Conservation (phyloP, 2,329 filamentous ascomycete species). For the Blastomyces silverae region DNA sequence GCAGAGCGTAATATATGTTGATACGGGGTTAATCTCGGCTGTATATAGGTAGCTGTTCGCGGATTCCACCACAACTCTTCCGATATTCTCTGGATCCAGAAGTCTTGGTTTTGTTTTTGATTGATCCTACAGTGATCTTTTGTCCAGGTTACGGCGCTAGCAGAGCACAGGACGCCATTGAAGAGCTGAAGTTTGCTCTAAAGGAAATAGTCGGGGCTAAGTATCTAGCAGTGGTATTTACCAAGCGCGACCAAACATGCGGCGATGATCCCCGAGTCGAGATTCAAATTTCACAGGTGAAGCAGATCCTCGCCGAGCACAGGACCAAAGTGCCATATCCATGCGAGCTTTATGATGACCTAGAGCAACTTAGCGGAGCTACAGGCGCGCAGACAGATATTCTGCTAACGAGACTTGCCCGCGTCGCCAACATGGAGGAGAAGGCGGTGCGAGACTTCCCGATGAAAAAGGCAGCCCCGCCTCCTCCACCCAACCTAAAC, state of each 20-base stretch:
- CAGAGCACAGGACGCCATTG: neutral
- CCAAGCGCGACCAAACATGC: constrained; percentile 7
- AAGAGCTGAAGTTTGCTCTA: constrained; percentile 8
- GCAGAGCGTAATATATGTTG: neutral
- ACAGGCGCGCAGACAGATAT: constrained; percentile 15
- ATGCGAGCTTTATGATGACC: constrained; percentile 16
- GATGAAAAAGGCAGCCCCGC: neutral
- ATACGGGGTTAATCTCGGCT: neutral
- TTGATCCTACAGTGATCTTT: constrained; percentile 4
- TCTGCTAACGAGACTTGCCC: constrained; percentile 9
- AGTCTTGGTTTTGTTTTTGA: neutral
- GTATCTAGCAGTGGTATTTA: constrained; percentile 13
- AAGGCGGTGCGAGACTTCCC: neutral
- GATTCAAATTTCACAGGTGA: neutral
- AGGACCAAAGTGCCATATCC: constrained; percentile 2
- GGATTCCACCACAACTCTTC: neutral
- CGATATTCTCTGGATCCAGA: neutral
- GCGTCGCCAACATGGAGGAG: neutral
- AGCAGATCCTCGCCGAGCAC: constrained; percentile 1
- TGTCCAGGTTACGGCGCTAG: neutral
- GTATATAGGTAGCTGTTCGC: constrained; percentile 5
- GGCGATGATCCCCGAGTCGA: constrained; percentile 3
- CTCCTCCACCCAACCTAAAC: neutral
- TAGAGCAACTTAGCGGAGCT: constrained; percentile 11
- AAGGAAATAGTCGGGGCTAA: neutral